These are phyloP conservation scores for Aspergillus bombycis DNA, from an alignment of 2,329 filamentous ascomycete species.

Conservation along the genomic window DNA sequence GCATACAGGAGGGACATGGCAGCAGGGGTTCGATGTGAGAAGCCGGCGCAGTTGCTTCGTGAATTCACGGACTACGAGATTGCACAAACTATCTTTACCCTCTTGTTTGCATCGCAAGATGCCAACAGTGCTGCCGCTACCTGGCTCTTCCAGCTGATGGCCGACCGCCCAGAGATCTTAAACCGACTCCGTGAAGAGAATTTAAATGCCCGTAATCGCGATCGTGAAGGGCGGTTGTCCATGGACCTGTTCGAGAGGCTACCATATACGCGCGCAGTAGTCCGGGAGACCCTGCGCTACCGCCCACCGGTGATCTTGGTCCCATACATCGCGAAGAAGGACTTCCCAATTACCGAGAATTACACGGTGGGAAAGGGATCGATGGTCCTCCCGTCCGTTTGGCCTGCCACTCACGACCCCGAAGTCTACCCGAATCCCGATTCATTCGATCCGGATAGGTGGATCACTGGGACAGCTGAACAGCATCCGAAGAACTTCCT, in stretches of 20 bases:
- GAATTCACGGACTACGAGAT: conserved; percentile 91
- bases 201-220: conserved; percentile 72
- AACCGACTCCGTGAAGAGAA: conserved; percentile 93
- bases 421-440: conserved; percentile 92
- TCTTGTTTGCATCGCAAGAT: conserved; percentile 96
- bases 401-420: conserved; percentile 86
- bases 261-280: conserved; percentile 86
- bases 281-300: conserved; percentile 89
- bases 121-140: conserved; percentile 91
- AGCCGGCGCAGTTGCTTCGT: conserved; percentile 80
- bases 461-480: conserved; percentile 87
- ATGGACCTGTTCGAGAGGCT: conserved; percentile 89
- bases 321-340: conserved; percentile 90
- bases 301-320: conserved; percentile 97
- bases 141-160: conserved; percentile 93
- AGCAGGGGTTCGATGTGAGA: conserved; percentile 71
- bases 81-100: conserved; percentile 89
- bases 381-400: conserved; percentile 93
- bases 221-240: conserved; percentile 69
- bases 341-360: conserved; percentile 82
- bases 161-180: conserved; percentile 89
- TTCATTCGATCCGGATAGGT: conserved; percentile 85
- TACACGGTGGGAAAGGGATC: conserved; percentile 95
- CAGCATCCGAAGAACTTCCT: conserved; percentile 94
- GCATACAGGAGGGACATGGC: conserved; percentile 78